Evolutionary conservation across 768 basidiomycete species (phyloP), one percentile per base, ranked within the genome.

Genomic region (Trametes punicea): DNA sequence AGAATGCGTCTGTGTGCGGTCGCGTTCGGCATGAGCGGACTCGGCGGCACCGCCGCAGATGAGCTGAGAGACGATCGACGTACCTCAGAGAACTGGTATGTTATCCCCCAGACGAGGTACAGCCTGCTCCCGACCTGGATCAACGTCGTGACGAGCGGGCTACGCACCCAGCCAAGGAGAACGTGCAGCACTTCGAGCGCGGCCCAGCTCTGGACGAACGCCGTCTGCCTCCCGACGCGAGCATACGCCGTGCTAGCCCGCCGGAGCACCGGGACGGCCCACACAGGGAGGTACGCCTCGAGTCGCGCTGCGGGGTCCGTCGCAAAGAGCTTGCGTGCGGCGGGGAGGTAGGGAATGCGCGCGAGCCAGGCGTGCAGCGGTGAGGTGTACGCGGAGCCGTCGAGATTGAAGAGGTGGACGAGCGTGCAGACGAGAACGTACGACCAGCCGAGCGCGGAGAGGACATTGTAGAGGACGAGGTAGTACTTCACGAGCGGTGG

Each of bases 41-140:
- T 10, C 21, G 11, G 23, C 13, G 21, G 2, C 21, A 13, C 21
- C 16, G 6, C 21, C 3, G 6, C 18, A 41, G 39, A 56, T 45
- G 40, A 44, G 18, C 16, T 23, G 25, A 27, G 16, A 76, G 81
- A 5, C 29, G 20, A 11, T 9, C 9, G 20, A 50, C 58, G 65
- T 60, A 91, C 90, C 59, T 74, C 69, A 0, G 78, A 75, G 63
- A 85, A 90, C 46, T 77, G 76, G 54, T 84, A 79, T 0, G 83
- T 81, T 55, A 98, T 79, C 20, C 84, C 89, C 93, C 93, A 98
- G 2, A 98, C 84, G 39, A 93, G 75, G 70, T 87, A 85, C 3
- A 98, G 75, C 36, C 93, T 76, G 60, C 87, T 90, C 0, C 83
- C 79, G 34, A 96, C 92, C 70, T 97, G 93, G 62, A 85, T 81